Conservation (phyloP, 2,329 filamentous ascomycete genomes). For the Mycocentrospora acerina region DNA sequence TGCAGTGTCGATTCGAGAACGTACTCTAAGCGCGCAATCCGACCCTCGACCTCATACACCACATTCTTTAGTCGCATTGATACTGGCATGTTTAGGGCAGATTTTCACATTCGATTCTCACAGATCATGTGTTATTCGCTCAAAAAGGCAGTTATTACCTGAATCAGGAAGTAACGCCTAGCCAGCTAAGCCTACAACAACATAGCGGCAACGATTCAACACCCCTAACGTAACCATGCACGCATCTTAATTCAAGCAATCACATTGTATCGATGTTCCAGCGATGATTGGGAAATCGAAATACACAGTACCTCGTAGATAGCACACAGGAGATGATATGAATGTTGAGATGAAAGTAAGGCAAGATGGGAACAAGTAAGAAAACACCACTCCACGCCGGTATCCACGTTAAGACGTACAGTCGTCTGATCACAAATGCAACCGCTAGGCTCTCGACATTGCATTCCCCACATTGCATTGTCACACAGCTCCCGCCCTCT, state of each 20-base stretch:
- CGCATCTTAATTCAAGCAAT: constrained; percentile 6
- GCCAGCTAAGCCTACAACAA: too few species aligned
- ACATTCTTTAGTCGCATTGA: too few species aligned
- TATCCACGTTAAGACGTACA: constrained; percentile 41
- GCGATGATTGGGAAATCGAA: constrained; percentile 27
- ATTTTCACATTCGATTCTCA: too few species aligned
- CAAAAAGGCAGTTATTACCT: too few species aligned
- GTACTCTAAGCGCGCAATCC: too few species aligned
- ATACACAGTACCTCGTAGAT: constrained; percentile 36
- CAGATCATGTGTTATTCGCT: too few species aligned
- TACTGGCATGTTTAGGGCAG: too few species aligned
- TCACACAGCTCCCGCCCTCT: constrained; percentile 22
- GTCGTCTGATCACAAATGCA: constrained; percentile 30
- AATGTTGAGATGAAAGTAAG: constrained; percentile 28
- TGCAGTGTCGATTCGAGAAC: too few species aligned
- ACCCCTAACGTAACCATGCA: too few species aligned
- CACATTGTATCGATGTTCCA: constrained; percentile 27
- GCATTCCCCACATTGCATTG: constrained; percentile 33
- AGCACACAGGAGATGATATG: constrained; percentile 29
- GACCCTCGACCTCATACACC: too few species aligned
- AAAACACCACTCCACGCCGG: constrained; percentile 37
- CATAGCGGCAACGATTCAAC: too few species aligned
- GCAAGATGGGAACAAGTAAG: constrained; percentile 21
- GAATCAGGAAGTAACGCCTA: too few species aligned
- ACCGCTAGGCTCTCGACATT: constrained; percentile 32